Conservation (phyloP, 2,329 filamentous ascomycete genomes). For the Bipolaris gigantea region DNA sequence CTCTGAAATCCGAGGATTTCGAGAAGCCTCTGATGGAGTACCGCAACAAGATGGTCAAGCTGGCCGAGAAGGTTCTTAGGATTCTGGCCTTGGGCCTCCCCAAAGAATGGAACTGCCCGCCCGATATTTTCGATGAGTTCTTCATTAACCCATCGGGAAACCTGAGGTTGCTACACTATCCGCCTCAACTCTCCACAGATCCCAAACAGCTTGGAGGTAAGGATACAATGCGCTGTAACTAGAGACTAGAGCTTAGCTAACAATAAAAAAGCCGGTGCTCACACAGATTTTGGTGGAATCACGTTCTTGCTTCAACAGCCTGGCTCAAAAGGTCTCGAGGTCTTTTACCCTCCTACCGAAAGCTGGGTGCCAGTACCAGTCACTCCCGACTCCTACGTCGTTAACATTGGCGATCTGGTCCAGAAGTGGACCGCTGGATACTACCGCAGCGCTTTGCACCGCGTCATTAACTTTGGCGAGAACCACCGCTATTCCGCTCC, state of each 20-base stretch:
- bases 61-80: not conserved
- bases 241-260: not conserved
- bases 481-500: not conserved
- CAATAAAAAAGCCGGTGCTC: constrained; percentile 3
- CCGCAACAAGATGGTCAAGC: not conserved
- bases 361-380: constrained; percentile 13
- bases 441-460: constrained; percentile 12
- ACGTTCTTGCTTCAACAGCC: constrained; percentile 19
- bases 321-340: constrained; percentile 15
- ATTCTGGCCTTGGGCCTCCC: not conserved
- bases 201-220: not conserved
- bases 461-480: constrained; percentile 9
- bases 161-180: not conserved
- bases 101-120: not conserved
- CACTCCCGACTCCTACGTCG: constrained; percentile 4
- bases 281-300: constrained; percentile 23
- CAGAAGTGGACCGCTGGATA: constrained; percentile 12
- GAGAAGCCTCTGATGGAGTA: not conserved
- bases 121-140: not conserved
- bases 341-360: not conserved
- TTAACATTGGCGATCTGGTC: constrained; percentile 14
- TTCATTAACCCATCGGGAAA: not conserved
- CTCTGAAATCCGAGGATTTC: not conserved
- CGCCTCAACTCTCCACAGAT: not conserved
- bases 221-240: not conserved